Base-by-base conservation (phyloP, 2,329 filamentous ascomycete species). In the Aspergillus quadrilineatus region DNA sequence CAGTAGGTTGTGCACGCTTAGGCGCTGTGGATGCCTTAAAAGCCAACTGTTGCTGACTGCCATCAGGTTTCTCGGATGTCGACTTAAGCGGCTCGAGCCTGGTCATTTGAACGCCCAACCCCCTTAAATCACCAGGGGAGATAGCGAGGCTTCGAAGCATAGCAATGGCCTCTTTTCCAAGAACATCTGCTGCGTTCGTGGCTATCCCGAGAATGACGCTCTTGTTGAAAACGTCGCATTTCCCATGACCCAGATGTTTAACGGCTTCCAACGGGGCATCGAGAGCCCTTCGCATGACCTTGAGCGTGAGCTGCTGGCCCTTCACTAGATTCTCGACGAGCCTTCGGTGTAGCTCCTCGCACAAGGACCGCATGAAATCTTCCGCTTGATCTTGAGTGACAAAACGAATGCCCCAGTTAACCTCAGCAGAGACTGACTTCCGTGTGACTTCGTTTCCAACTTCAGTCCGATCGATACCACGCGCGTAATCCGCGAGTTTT, bases 341-440 rank as follows among this genome's bases (percentile, higher is more conserved):
- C 1, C 94, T 84, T 55, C 87, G 88, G 64, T 92, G 87, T 6
- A 99, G 77, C 72, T 99, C 94, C 55, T 87, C 87, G 68, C 90
- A 94, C 0, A 99, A 78, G 62, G 90, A 94, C 59, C 85, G 79
- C 30, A 97, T 82, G 70, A 99, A 99, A 62, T 95, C 90, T 57
- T 97, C 93, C 0, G 92, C 92, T 73, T 99, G 93, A n/a, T 85
- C 82, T 67, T 97, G 91, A 58, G 83, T 95, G 63, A 94, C 85
- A 69, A 99, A 99, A 5, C 94, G 87, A 55, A 99, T 96, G 2
- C 95, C 94, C 94, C 94, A 99, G 66, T 94, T 99, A 60, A 99
- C 91, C 71, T 99, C 94, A 1, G 93, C 93, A 1, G 94, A 97
- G 0, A 99, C 91, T 0, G 93, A 97, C 69, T 97, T 99, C 53